These are phyloP conservation scores for Henningerozyma blattae DNA, from an alignment of 805 yeast genomes.

Conservation along the genomic window DNA sequence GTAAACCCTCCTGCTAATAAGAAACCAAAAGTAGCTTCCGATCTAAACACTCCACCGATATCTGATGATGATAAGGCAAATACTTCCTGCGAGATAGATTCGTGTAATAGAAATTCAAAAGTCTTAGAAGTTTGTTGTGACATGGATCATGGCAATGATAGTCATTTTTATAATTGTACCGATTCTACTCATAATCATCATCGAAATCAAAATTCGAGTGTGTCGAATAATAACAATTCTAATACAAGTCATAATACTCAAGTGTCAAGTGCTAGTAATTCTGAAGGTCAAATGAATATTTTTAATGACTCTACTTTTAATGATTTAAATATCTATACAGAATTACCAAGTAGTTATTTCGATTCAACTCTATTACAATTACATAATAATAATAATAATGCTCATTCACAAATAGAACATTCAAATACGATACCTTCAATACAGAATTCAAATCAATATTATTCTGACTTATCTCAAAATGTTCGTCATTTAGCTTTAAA, in stretches of 20 bases:
- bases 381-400: background rate
- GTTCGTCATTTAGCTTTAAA: background rate
- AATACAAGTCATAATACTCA: background rate
- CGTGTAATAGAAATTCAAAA: conserved; percentile 26
- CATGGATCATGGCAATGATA: conserved; percentile 17
- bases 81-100: conserved; percentile 2
- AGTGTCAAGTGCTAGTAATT: background rate
- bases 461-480: background rate
- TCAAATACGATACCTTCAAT: background rate
- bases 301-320: background rate
- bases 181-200: background rate
- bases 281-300: too few species aligned
- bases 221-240: background rate
- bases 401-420: background rate
- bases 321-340: background rate
- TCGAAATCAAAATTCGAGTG: too few species aligned
- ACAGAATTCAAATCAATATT: background rate
- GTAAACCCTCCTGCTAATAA: background rate
- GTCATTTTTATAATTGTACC: too few species aligned
- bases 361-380: too few species aligned
- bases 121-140: conserved; percentile 33
- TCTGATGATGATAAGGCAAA: background rate
- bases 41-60: background rate
- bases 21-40: background rate
- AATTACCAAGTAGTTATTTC: background rate